Conservation (phyloP, 805 yeast species). For the Saturnispora ahearnii region DNA sequence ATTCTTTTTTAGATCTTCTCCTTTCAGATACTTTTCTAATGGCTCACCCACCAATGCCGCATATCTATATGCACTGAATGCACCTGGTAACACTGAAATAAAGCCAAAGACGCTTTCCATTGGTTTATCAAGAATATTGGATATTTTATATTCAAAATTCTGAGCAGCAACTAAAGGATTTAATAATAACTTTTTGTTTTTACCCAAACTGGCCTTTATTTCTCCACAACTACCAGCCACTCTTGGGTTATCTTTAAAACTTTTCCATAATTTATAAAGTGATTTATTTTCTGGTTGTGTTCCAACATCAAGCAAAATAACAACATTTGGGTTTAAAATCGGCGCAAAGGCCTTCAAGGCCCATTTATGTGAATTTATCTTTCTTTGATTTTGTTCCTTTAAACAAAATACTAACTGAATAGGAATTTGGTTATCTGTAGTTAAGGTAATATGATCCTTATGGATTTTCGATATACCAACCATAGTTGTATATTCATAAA, state of each 20-base stretch:
- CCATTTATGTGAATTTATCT: constrained; percentile 96
- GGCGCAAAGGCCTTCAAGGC: constrained; percentile 89
- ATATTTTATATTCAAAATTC: constrained; percentile 92
- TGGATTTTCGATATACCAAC: constrained; percentile 69
- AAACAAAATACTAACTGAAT: constrained; percentile 83
- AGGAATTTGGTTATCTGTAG: constrained; percentile 61
- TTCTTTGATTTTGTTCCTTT: constrained; percentile 81
- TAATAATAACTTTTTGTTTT: constrained; percentile 35
- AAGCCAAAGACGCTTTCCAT: constrained; percentile 93
- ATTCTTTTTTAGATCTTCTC: constrained; percentile 67
- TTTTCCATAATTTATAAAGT: constrained; percentile 81
- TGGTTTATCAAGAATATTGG: constrained; percentile 91
- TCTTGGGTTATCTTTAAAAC: constrained; percentile 56
- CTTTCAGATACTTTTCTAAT: constrained; percentile 80
- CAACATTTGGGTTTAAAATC: constrained; percentile 69
- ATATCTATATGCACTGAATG: constrained; percentile 89
- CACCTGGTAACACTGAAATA: constrained; percentile 92
- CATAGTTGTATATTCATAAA: constrained; percentile 89
- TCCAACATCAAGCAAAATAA: constrained; percentile 86
- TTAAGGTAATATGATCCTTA: constrained; percentile 51
- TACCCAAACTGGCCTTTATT: constrained; percentile 77
- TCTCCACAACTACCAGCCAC: constrained; percentile 99
- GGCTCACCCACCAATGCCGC: constrained; percentile 80
- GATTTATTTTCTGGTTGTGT: constrained; percentile 83
- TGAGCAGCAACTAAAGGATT: constrained; percentile 95